These are phyloP conservation scores for Aspergillus fumigatiaffinis DNA, from an alignment of 2,329 filamentous ascomycete genomes.

Conservation along the genomic window DNA sequence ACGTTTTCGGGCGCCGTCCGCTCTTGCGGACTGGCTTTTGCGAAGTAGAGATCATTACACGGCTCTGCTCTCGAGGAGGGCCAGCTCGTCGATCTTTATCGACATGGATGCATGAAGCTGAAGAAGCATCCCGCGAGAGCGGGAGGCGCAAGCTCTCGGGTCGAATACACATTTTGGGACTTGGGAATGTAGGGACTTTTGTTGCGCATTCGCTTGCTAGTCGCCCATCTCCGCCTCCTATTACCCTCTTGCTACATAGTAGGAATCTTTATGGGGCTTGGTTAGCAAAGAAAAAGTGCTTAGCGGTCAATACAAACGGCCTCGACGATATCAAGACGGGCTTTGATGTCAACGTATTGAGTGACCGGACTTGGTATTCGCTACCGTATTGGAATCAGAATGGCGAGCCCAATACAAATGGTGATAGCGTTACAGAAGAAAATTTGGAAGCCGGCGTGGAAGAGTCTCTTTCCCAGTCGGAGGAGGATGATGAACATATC, in stretches of 20 bases:
- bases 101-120: conserved; percentile 26
- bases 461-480: conserved; percentile 7
- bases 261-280: conserved; percentile 35
- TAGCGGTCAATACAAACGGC: conserved; percentile 37
- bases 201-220: conserved; percentile 69
- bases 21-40: conserved; percentile 26
- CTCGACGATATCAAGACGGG: conserved; percentile 41
- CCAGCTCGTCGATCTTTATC: conserved; percentile 17
- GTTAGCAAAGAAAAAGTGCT: conserved; percentile 25
- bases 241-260: conserved; percentile 75
- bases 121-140: conserved; percentile 18
- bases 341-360: conserved; percentile 42
- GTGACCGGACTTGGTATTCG: conserved; percentile 31
- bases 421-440: conserved; percentile 5
- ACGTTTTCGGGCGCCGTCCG: conserved; percentile 30
- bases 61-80: background rate
- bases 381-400: conserved; percentile 21
- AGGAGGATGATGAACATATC: conserved; percentile 51
- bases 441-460: conserved; percentile 8
- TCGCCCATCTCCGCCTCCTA: conserved; percentile 60
- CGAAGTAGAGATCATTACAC: conserved; percentile 10
- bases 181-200: conserved; percentile 77
- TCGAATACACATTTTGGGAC: conserved; percentile 71
- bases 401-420: conserved; percentile 7
- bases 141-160: conserved; percentile 27